phyloP scores from a whole-genome alignment of 163 green algal genomes.

The Chlorella variabilis region DNA sequence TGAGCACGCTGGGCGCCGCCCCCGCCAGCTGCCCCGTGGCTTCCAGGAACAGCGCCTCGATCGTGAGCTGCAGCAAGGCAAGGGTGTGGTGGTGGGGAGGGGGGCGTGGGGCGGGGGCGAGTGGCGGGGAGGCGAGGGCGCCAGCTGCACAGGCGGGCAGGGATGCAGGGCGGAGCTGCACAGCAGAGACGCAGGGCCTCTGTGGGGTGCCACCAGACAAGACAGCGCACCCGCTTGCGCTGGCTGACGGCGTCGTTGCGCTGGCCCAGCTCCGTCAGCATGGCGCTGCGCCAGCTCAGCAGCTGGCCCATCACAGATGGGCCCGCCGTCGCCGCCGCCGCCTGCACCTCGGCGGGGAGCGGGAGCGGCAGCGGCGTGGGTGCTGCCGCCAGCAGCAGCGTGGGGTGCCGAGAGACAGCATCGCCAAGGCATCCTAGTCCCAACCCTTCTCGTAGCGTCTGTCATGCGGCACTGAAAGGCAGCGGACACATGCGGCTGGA shows the following conservation, averaged over 20 bases:
- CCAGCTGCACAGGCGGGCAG: not conserved
- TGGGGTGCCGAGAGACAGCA: too few relatives aligned
- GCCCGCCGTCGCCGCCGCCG: conserved; percentile 46
- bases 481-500: too few relatives aligned
- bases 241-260: conserved; percentile 16
- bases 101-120: too few relatives aligned
- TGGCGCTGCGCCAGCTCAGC: conserved; percentile 52
- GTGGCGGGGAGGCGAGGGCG: not conserved
- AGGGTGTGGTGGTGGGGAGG: not conserved
- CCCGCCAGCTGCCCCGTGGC: conserved; percentile 59
- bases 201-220: too few relatives aligned
- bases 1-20: conserved; percentile 26
- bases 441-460: too few relatives aligned
- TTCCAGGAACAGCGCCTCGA: conserved; percentile 82
- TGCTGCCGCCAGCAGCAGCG: too few relatives aligned
- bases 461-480: too few relatives aligned
- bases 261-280: conserved; percentile 32
- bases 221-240: conserved; percentile 28
- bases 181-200: too few relatives aligned
- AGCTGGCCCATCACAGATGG: conserved; percentile 47
- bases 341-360: conserved; percentile 30
- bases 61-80: conserved; percentile 59
- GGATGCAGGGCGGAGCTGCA: too few relatives aligned
- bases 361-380: too few relatives aligned
- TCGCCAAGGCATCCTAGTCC: too few relatives aligned